phyloP scores from a whole-genome alignment of 2,329 filamentous ascomycete species.

The Alternaria consortialis region DNA sequence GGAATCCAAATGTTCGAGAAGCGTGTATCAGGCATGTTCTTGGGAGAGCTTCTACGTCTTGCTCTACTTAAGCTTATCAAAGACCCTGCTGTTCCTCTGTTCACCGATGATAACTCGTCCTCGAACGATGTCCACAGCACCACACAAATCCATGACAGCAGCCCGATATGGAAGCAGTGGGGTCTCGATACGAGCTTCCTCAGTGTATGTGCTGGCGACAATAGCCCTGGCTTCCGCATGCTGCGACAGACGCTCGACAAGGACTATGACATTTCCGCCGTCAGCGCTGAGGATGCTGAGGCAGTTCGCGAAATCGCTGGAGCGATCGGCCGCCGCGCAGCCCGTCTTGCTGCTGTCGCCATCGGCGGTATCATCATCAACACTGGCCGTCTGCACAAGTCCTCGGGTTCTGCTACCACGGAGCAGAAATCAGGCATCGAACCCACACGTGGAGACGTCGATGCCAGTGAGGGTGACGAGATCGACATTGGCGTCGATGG shows the following conservation, averaged over 20 bases:
- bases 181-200: constrained; percentile 91
- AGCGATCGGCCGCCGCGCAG: constrained; percentile 87
- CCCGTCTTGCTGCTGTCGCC: constrained; percentile 85
- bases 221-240: constrained; percentile 73
- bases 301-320: constrained; percentile 84
- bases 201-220: constrained; percentile 85
- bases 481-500: constrained; percentile 95
- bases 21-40: constrained; percentile 96
- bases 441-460: constrained; percentile 42
- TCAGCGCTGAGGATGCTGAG: constrained; percentile 83
- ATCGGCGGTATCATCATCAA: constrained; percentile 85
- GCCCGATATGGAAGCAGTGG: constrained; percentile 77
- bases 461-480: constrained; percentile 67
- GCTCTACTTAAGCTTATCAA: constrained; percentile 77
- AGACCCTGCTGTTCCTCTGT: constrained; percentile 72
- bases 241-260: constrained; percentile 82
- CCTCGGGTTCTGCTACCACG: constrained; percentile 47
- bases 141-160: constrained; percentile 67
- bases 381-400: constrained; percentile 71
- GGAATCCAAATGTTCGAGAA: constrained; percentile 99
- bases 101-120: constrained; percentile 77
- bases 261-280: constrained; percentile 76
- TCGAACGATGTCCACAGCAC: constrained; percentile 74
- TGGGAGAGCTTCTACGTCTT: constrained; percentile 89
- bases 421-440: constrained; percentile 47